Evolutionary conservation across 2,329 filamentous ascomycete genomes (phyloP).

Genomic region (Scytalidium lignicola): DNA sequence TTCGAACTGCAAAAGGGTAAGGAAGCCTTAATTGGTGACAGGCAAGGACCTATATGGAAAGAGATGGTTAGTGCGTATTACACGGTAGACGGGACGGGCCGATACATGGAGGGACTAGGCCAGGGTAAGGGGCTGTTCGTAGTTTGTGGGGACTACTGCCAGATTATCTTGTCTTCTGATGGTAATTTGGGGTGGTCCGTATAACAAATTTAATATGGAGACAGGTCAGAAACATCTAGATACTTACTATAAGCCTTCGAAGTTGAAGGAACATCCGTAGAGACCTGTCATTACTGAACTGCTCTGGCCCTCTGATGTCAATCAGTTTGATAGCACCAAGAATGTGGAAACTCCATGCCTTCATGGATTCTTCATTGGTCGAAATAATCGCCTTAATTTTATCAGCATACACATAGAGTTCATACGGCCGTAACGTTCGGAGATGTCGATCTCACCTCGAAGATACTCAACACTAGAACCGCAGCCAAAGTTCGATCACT

Average conservation of each 20-base stretch:
- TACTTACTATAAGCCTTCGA: slow-evolving; percentile 27
- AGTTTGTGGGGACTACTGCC: background rate
- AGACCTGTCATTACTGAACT: slow-evolving; percentile 43
- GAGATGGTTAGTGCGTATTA: background rate
- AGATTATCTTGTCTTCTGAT: background rate
- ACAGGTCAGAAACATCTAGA: too few species aligned
- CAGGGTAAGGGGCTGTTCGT: background rate
- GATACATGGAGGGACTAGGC: background rate
- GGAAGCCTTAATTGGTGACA: background rate
- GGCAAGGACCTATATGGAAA: background rate
- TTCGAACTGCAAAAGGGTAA: background rate
- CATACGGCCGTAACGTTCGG: slow-evolving; percentile 43
- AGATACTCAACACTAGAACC: slow-evolving; percentile 49
- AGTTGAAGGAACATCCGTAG: slow-evolving; percentile 50
- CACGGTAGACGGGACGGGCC: background rate
- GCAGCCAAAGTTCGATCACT: slow-evolving; percentile 52
- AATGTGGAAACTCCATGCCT: slow-evolving; percentile 46
- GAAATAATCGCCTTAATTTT: slow-evolving; percentile 42
- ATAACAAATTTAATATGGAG: too few species aligned
- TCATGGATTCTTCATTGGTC: slow-evolving; percentile 49
- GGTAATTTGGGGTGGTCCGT: too few species aligned
- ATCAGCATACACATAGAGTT: slow-evolving; percentile 41
- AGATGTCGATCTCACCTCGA: slow-evolving; percentile 46
- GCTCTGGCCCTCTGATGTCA: slow-evolving; percentile 39
- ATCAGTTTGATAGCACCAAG: slow-evolving; percentile 46